Conservation (phyloP, 306 rosid species). For the Canavalia gladiata region DNA sequence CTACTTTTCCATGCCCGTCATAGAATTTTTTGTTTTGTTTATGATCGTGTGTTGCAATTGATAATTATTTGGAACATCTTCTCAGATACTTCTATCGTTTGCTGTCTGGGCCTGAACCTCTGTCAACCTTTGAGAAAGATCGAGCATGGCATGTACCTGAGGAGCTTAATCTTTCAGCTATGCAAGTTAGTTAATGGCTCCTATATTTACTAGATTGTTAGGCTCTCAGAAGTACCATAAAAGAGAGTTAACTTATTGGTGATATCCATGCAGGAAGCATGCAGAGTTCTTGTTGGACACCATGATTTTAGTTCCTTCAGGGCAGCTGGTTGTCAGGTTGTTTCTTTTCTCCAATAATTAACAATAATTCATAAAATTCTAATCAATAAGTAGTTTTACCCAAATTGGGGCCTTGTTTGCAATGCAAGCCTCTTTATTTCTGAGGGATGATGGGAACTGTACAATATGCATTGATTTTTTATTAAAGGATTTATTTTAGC, state of each 20-base stretch:
- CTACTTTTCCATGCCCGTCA: slow-evolving; percentile 19
- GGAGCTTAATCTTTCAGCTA: slow-evolving; percentile 78
- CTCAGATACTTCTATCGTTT: slow-evolving; percentile 88
- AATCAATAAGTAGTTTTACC: slow-evolving; percentile 6
- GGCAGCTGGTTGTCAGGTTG: slow-evolving; percentile 96
- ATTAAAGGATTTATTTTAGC: slow-evolving; percentile 19
- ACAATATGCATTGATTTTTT: slow-evolving; percentile 9
- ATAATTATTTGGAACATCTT: slow-evolving; percentile 30
- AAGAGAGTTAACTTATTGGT: slow-evolving; percentile 28
- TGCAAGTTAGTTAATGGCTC: slow-evolving; percentile 72
- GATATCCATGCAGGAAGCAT: slow-evolving; percentile 75
- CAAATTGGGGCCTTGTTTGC: slow-evolving; percentile 34
- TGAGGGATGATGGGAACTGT: slow-evolving; percentile 26
- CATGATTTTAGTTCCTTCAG: slow-evolving; percentile 99
- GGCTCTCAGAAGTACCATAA: slow-evolving; percentile 16
- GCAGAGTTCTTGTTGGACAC: slow-evolving; percentile 83
- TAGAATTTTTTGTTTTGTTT: slow-evolving; percentile 13
- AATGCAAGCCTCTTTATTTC: slow-evolving; percentile 7
- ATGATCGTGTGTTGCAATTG: slow-evolving; percentile 20
- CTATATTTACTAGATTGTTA: slow-evolving; percentile 38
- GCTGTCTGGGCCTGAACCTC: slow-evolving; percentile 80
- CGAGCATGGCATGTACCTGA: slow-evolving; percentile 91
- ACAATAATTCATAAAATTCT: slow-evolving; percentile 31
- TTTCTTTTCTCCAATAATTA: slow-evolving; percentile 37
- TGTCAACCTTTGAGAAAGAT: slow-evolving; percentile 85